Evolutionary conservation across 2,329 filamentous ascomycete species (phyloP), one percentile per base, ranked within the genome.

Genomic region (Ceratocystis colombiana): DNA sequence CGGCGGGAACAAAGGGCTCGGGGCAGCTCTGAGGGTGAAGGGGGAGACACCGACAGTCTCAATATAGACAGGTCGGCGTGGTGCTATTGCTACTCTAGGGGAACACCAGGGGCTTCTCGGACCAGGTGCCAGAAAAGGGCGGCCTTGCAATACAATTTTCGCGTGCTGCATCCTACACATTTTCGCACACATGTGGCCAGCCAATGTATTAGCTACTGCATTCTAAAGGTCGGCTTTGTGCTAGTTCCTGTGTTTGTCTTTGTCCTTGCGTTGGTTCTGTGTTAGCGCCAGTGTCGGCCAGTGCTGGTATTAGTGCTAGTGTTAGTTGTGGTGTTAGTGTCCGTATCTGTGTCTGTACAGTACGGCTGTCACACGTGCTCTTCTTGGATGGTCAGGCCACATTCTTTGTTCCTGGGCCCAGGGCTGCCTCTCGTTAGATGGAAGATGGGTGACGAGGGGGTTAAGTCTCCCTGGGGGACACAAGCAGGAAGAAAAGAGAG

Each of bases 141-240:
- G 3, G 30, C 30, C 10, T 33, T 33, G 55, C 55, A 33, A 33
- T 59, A 59, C 28, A 33, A 59, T 59, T 17, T 25, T 59, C 55
- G 55, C 55, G 25, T 57, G 28, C 15, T 33, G 53, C 25, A 30
- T 57, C 53, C 53, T 30, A 57, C 53, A 28, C 25, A 57, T 37
- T 17, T 7, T 57, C 22, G 25, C 53, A n/a, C 55, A 59, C 25
- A 37, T 37, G 55, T 30, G 30, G 55, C 28, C 55, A 59, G 48
- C 55, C 55, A 59, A 59, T 59, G 28, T 59, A 59, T 59, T 59
- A 59, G 55, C 30, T 30, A n/a, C 12, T 59, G 25, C 55, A 37
- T 59, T 59, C 55, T 59, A 59, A 3, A 25, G 48, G 20, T 5
- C 25, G 22, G 48, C 20, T 15, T 59, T 17, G 5, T 15, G 10